A percentile compares a stretch with the other conserved stretches of the same genome.
Conservation (phyloP, 345 rosid genomes). For the Arabis hirsuta region DNA sequence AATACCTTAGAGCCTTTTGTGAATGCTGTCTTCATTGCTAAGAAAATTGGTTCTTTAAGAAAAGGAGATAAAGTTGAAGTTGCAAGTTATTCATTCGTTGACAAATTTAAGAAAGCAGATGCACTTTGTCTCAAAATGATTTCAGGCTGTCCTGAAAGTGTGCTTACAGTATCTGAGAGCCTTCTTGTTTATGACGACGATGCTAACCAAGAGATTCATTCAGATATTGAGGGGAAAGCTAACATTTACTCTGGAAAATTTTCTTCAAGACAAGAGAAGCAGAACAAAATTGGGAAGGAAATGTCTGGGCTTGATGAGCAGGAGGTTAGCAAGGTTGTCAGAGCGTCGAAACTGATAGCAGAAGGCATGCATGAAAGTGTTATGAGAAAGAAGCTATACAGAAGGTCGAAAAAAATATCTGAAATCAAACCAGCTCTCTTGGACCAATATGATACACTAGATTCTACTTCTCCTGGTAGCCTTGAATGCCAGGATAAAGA, state of each 20-base stretch:
- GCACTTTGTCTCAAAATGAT: conserved; percentile 29
- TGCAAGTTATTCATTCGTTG: conserved; percentile 47
- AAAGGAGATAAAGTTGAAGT: conserved; percentile 74
- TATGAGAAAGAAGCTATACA: conserved; percentile 58
- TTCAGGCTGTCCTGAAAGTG: conserved; percentile 48
- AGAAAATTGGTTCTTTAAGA: conserved; percentile 76
- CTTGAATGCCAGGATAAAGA: conserved; percentile 42
- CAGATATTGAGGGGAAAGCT: conserved; percentile 35
- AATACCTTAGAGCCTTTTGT: conserved; percentile 87
- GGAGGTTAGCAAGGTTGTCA: conserved; percentile 47
- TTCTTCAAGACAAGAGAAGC: conserved; percentile 46
- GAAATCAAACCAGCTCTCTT: conserved; percentile 51
- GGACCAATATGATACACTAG: conserved; percentile 46
- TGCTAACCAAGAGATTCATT: conserved; percentile 39
- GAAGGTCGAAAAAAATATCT: conserved; percentile 74
- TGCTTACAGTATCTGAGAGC: conserved; percentile 49
- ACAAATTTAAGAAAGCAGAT: conserved; percentile 44
- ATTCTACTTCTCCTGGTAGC: conserved; percentile 32
- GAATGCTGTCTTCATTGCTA: conserved; percentile 67
- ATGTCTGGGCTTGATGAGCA: conserved; percentile 44
- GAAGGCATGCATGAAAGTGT: conserved; percentile 47
- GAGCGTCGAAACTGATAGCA: conserved; percentile 44
- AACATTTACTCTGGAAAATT: conserved; percentile 34
- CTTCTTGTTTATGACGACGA: conserved; percentile 48
- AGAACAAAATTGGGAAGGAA: conserved; percentile 23